These are phyloP conservation scores for Prototheca cutis DNA, from an alignment of 163 green algal genomes.

Conservation along the genomic window DNA sequence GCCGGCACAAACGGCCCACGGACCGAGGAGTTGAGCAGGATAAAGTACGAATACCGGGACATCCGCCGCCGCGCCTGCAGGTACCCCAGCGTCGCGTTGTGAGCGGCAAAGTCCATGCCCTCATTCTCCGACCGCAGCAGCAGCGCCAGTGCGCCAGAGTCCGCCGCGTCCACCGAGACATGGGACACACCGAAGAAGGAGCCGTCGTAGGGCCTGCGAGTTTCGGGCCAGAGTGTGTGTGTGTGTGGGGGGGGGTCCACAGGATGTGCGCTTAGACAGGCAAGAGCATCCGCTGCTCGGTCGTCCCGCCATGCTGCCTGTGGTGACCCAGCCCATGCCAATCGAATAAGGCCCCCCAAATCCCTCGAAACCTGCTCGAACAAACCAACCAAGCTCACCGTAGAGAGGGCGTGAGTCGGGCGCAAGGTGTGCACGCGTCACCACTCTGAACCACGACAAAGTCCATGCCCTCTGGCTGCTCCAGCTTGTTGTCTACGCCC, in stretches of 20 bases:
- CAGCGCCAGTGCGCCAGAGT: constrained; percentile 20
- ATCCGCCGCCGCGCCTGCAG: constrained; percentile 8
- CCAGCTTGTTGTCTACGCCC: constrained; percentile 23
- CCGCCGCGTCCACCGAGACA: no score
- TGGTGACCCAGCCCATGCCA: no score
- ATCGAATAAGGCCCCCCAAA: no score
- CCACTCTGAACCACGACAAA: constrained; percentile 41
- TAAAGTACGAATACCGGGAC: constrained; percentile 51
- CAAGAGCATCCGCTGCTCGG: no score
- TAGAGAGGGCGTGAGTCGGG: constrained; percentile 5
- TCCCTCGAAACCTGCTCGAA: no score
- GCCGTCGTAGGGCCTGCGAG: no score
- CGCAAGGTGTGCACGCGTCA: constrained; percentile 33
- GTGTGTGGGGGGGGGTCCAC: no score
- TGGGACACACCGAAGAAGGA: no score
- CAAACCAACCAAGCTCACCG: no score
- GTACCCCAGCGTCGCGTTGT: constrained; percentile 61
- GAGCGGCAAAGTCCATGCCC: constrained; percentile 73
- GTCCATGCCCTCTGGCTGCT: constrained; percentile 15
- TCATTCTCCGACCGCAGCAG: constrained; percentile 55
- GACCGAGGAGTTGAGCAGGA: constrained; percentile 61
- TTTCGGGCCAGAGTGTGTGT: no score
- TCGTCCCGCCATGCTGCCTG: no score
- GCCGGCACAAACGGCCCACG: constrained; percentile 54
- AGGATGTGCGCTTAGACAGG: no score